Evolutionary conservation across 108 stramenopile species (phyloP).

Genomic region (Parietichytrium sp.): DNA sequence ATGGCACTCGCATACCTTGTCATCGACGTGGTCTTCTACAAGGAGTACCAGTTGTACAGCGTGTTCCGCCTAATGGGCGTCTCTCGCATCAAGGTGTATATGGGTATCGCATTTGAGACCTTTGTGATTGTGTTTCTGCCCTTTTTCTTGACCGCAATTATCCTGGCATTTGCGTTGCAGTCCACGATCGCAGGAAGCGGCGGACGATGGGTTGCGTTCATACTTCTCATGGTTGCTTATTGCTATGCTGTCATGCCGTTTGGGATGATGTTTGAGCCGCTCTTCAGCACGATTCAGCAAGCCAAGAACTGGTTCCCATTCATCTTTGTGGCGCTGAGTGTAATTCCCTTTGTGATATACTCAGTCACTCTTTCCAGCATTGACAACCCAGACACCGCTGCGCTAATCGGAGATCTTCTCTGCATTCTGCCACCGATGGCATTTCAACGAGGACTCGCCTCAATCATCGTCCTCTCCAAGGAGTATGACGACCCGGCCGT

Average conservation of each 20-base stretch:
- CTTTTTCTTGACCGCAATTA: neutral
- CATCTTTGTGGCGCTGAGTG: slow-evolving; percentile 46
- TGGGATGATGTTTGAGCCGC: slow-evolving; percentile 56
- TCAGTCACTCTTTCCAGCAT: slow-evolving; percentile 43
- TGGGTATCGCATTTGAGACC: neutral
- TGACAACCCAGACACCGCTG: slow-evolving; percentile 16
- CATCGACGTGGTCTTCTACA: neutral
- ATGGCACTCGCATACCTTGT: neutral
- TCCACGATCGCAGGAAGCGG: neutral
- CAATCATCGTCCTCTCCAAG: slow-evolving; percentile 44
- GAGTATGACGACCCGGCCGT: slow-evolving; percentile 44
- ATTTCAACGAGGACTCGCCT: slow-evolving; percentile 58
- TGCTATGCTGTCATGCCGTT: slow-evolving; percentile 51
- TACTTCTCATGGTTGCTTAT: slow-evolving; percentile 49
- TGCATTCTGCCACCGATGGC: slow-evolving; percentile 50
- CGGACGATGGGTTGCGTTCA: neutral
- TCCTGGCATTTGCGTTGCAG: neutral
- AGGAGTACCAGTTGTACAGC: neutral
- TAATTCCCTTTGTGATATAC: slow-evolving; percentile 41
- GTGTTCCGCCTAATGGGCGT: neutral
- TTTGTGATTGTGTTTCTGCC: neutral
- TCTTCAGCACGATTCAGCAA: slow-evolving; percentile 44
- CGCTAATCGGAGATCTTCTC: slow-evolving; percentile 55
- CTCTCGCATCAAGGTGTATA: neutral
- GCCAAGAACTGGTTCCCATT: slow-evolving; percentile 57